A percentile compares a stretch with the other conserved stretches of the same genome.
These are phyloP conservation scores for Pueraria montana DNA, from an alignment of 306 rosid species.

Conservation along the genomic window DNA sequence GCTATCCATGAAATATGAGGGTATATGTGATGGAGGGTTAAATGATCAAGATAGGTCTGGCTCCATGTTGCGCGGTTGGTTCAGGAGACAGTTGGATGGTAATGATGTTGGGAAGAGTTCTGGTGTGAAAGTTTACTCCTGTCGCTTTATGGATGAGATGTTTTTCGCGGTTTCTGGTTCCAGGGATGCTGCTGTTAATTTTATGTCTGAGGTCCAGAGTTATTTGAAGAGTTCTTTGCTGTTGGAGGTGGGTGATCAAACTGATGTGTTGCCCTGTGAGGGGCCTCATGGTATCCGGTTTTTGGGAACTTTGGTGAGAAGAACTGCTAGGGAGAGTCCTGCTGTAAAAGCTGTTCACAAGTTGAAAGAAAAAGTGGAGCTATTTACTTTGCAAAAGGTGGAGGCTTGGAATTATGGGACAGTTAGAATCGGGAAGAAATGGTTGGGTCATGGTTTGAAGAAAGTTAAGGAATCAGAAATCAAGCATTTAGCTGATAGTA, in stretches of 20 bases:
- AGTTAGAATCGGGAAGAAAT: slow-evolving; percentile 80
- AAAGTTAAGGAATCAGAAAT: slow-evolving; percentile 95
- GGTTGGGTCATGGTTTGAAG: slow-evolving; percentile 93
- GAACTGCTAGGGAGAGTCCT: slow-evolving; percentile 69
- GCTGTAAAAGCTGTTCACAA: slow-evolving; percentile 86
- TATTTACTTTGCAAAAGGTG: slow-evolving; percentile 76
- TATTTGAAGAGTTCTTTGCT: slow-evolving; percentile 71
- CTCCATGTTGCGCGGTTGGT: slow-evolving; percentile 85
- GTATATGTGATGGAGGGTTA: slow-evolving; percentile 48
- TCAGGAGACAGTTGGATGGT: slow-evolving; percentile 72
- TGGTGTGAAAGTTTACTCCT: slow-evolving; percentile 61
- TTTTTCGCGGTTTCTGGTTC: slow-evolving; percentile 81
- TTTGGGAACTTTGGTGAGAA: slow-evolving; percentile 73
- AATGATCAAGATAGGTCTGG: slow-evolving; percentile 51
- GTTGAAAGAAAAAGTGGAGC: slow-evolving; percentile 80
- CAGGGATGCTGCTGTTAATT: slow-evolving; percentile 68
- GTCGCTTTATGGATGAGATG: slow-evolving; percentile 91
- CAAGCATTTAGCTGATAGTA: slow-evolving; percentile 70
- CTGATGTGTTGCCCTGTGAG: slow-evolving; percentile 67
- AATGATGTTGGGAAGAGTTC: slow-evolving; percentile 50
- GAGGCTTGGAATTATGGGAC: slow-evolving; percentile 86
- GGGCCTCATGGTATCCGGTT: slow-evolving; percentile 60
- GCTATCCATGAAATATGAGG: slow-evolving; percentile 88
- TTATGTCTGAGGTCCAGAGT: slow-evolving; percentile 69
- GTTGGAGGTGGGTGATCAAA: slow-evolving; percentile 66